Percentiles rank a stretch among this genome's conserved stretches.
Conservation (phyloP, 805 yeast species). For the Candida pseudofarinosa region DNA sequence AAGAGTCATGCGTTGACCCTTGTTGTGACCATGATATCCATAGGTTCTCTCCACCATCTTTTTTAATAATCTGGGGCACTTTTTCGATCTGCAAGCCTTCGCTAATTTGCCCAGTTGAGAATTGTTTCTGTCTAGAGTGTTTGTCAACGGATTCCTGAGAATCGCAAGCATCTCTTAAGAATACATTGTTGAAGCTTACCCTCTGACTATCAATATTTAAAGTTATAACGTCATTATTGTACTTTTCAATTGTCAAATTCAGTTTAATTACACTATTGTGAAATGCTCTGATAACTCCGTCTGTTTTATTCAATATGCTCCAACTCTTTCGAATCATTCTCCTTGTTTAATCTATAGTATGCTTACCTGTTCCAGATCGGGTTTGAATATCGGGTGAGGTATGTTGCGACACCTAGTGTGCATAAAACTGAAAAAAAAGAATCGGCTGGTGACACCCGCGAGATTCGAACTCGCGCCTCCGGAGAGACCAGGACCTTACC, state of each 20-base stretch:
- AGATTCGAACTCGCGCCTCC: conserved; percentile 36
- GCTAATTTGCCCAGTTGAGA: conserved; percentile 53
- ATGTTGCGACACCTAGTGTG: too few relatives aligned
- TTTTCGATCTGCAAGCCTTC: conserved; percentile 30
- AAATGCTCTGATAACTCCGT: background rate
- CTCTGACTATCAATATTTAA: conserved; percentile 17
- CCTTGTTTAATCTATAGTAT: too few relatives aligned
- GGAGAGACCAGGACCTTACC: conserved; percentile 43
- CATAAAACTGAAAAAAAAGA: conserved; percentile 5
- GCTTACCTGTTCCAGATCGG: too few relatives aligned
- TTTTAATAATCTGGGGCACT: conserved; percentile 28
- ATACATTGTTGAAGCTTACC: conserved; percentile 45
- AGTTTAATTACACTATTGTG: background rate
- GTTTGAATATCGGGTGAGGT: too few relatives aligned
- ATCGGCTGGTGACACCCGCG: conserved; percentile 16
- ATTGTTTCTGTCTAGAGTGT: conserved; percentile 55
- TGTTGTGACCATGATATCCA: conserved; percentile 37
- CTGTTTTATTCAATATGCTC: background rate
- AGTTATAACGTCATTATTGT: conserved; percentile 21
- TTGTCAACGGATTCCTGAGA: conserved; percentile 48
- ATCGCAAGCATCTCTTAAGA: conserved; percentile 63
- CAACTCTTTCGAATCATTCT: background rate
- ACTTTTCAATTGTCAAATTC: conserved; percentile 9
- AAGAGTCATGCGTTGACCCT: conserved; percentile 21
- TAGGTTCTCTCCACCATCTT: conserved; percentile 23